Conservation (phyloP, 768 basidiomycete genomes). For the Crucibulum laeve region DNA sequence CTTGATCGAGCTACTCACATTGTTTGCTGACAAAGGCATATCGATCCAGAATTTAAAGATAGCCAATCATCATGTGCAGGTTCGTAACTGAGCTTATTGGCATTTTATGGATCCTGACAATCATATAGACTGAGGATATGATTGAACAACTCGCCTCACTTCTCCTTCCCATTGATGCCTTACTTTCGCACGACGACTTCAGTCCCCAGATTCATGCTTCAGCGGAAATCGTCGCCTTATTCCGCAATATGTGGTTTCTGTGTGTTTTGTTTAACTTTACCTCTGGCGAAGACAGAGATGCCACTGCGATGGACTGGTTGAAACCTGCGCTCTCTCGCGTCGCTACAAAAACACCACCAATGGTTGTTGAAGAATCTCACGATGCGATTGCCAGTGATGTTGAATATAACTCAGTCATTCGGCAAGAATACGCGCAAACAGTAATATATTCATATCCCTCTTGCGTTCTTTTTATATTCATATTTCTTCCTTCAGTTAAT, state of each 20-base stretch:
- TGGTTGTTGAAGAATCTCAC: slow-evolving; percentile 77
- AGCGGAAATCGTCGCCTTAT: slow-evolving; percentile 63
- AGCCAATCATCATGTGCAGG: slow-evolving; percentile 64
- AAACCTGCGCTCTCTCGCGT: slow-evolving; percentile 73
- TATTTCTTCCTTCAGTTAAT: slow-evolving; percentile 50
- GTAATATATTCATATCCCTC: slow-evolving; percentile 33
- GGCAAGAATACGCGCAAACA: slow-evolving; percentile 77
- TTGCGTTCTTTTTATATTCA: not conserved
- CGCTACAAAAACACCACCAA: slow-evolving; percentile 79
- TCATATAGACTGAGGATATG: slow-evolving; percentile 69
- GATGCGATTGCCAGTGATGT: slow-evolving; percentile 85
- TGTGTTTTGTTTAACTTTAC: slow-evolving; percentile 86
- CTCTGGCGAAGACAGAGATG: slow-evolving; percentile 44
- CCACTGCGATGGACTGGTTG: slow-evolving; percentile 74
- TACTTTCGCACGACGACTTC: slow-evolving; percentile 70
- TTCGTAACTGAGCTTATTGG: slow-evolving; percentile 16
- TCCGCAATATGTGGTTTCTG: slow-evolving; percentile 93
- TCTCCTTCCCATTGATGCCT: slow-evolving; percentile 85
- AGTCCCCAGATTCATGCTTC: slow-evolving; percentile 52
- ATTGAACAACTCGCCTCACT: slow-evolving; percentile 84
- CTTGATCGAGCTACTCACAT: slow-evolving; percentile 75
- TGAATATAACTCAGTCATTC: slow-evolving; percentile 88
- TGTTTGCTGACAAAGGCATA: slow-evolving; percentile 90
- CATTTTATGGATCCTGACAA: not conserved
- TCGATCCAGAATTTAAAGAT: slow-evolving; percentile 81